Evolutionary conservation across 179 eudicot species (phyloP), one percentile per base, ranked within the genome.

Genomic region (Actinidia chinensis): DNA sequence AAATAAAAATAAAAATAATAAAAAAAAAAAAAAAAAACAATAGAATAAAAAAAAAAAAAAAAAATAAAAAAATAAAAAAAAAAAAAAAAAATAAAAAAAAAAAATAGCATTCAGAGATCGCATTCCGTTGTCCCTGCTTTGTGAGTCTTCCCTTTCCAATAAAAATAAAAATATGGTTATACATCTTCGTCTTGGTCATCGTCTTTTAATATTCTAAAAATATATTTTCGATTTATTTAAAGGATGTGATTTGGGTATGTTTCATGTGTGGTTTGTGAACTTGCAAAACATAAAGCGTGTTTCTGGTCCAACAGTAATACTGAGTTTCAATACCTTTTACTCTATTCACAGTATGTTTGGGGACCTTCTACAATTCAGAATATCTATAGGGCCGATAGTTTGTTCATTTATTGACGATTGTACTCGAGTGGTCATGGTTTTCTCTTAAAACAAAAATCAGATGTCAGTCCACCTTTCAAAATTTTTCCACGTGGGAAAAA

Each of bases 151-250:
- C 17, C 23, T 40, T 22, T 8, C 33, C 42, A 61, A 61, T 28
- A 61, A 61, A 28, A 2, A 61, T 17, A 61, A 61, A 17, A 40
- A n/a, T 67, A 5, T 42, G 71, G 71, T n/a, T 42, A 1, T 43
- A 67, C 48, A 36, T 43, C 71, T 67, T 67, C n/a, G 20, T 67
- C 71, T 67, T 42, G 71, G 71, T 8, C 71, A 67, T 36, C 71
- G 15, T 18, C 51, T 36, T 67, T 36, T 67, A n/a, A n/a, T n/a
- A n/a, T n/a, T n/a, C n/a, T n/a, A n/a, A n/a, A n/a, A n/a, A n/a
- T n/a, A n/a, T n/a, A n/a, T n/a, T n/a, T n/a, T n/a, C n/a, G n/a
- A n/a, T n/a, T n/a, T n/a, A n/a, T n/a, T n/a, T n/a, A n/a, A n/a
- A n/a, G n/a, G n/a, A n/a, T n/a, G n/a, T n/a, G n/a, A n/a, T n/a